Evolutionary conservation across 1,284 basidiomycete genomes (phyloP).

Genomic region (Ganoderma sinense): DNA sequence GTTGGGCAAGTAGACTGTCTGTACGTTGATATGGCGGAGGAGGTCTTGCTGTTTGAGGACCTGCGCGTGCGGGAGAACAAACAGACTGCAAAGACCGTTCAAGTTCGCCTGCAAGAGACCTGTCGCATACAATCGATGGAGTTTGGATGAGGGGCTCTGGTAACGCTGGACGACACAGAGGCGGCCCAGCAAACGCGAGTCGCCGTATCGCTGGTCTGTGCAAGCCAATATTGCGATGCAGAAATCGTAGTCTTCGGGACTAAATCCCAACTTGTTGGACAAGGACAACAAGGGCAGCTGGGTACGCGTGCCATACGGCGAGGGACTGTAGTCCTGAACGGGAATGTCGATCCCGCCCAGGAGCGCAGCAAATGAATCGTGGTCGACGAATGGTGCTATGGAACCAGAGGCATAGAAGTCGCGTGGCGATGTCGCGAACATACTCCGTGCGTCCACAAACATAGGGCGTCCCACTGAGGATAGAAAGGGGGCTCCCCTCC

Average conservation of each 20-base stretch:
- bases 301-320: not conserved
- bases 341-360: not conserved
- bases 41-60: not conserved
- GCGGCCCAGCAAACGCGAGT: not conserved
- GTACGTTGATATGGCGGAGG: not conserved
- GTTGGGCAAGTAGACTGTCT: not conserved
- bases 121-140: not conserved
- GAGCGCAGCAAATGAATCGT: not conserved
- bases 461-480: not conserved
- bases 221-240: constrained; percentile 1
- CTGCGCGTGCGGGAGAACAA: not conserved
- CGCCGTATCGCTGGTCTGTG: not conserved
- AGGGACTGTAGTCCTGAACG: not conserved
- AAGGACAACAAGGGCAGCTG: not conserved
- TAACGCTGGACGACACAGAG: not conserved
- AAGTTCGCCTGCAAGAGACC: not conserved
- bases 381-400: not conserved
- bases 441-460: not conserved
- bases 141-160: not conserved
- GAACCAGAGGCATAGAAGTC: not conserved
- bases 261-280: not conserved
- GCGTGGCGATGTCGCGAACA: not conserved
- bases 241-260: not conserved
- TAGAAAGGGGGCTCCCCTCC: not conserved
- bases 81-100: not conserved